These are phyloP conservation scores for Gautieria morchelliformis DNA, from an alignment of 768 basidiomycete species.

Conservation along the genomic window DNA sequence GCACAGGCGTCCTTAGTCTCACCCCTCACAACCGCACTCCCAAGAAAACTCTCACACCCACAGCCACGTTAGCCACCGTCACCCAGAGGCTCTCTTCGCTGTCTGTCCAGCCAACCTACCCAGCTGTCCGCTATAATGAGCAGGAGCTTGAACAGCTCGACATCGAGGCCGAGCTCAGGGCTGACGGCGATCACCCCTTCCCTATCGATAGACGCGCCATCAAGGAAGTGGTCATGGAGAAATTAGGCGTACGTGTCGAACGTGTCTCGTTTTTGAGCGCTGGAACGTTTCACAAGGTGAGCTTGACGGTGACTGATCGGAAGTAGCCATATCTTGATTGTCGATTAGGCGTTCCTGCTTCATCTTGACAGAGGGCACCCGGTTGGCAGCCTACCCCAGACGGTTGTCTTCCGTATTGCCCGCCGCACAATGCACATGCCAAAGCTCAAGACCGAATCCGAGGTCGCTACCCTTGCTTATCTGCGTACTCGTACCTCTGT, in stretches of 20 bases:
- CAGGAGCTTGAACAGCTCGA: conserved; percentile 17
- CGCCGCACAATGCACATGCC: conserved; percentile 66
- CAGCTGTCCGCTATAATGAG: not conserved
- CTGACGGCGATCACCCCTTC: conserved; percentile 58
- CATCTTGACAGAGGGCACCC: conserved; percentile 43
- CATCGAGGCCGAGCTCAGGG: conserved; percentile 58
- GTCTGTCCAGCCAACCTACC: not conserved
- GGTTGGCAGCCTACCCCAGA: conserved; percentile 9
- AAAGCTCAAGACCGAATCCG: conserved; percentile 76
- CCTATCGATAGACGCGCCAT: conserved; percentile 66
- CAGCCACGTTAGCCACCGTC: not conserved
- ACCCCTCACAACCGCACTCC: not conserved
- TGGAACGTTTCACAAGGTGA: conserved; percentile 77
- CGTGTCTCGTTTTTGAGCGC: conserved; percentile 66
- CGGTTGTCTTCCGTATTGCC: conserved; percentile 72
- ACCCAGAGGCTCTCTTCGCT: not conserved
- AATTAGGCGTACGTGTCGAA: conserved; percentile 54
- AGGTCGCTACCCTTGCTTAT: conserved; percentile 79
- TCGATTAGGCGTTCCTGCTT: conserved; percentile 60
- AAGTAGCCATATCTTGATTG: conserved; percentile 1
- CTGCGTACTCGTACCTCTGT: conserved; percentile 59
- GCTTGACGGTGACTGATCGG: conserved; percentile 12
- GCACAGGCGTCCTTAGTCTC: not conserved
- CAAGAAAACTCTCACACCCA: not conserved
- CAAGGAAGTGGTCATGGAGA: conserved; percentile 69